Percentiles rank a stretch among this genome's conserved stretches.
Evolutionary conservation across 73 alveolate species (phyloP).

Genomic region (Paramecium sexaurelia): DNA sequence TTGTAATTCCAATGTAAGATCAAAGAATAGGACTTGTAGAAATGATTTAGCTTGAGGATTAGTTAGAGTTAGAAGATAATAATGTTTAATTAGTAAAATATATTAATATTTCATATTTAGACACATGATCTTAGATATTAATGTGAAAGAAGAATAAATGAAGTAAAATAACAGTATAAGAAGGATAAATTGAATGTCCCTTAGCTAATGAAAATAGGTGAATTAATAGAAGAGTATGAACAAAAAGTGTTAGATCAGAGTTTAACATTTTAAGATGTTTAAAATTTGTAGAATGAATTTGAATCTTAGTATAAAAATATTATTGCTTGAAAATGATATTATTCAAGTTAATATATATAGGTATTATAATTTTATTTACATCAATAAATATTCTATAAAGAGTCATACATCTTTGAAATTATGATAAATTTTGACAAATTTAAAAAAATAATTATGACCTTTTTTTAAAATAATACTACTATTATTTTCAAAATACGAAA

Average conservation of each 20-base stretch:
- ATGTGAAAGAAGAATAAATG: not conserved
- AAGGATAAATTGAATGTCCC: not conserved
- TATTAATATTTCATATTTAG: not conserved
- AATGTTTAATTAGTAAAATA: not conserved
- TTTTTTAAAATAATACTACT: too few species aligned
- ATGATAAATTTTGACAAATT: too few species aligned
- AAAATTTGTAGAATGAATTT: not conserved
- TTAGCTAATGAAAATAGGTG: not conserved
- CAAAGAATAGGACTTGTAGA: not conserved
- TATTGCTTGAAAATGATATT: not conserved
- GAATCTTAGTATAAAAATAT: not conserved
- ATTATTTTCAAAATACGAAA: too few species aligned
- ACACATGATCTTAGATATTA: not conserved
- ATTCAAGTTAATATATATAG: too few species aligned
- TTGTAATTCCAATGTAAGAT: not conserved
- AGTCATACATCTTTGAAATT: too few species aligned
- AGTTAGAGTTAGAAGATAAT: not conserved
- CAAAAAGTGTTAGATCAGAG: not conserved
- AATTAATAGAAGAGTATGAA: not conserved
- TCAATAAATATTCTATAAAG: too few species aligned
- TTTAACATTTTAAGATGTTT: not conserved
- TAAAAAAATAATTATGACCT: too few species aligned
- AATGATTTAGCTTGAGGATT: not conserved
- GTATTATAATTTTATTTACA: too few species aligned
- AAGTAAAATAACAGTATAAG: not conserved